Evolutionary conservation across 2,329 filamentous ascomycete genomes (phyloP).

Genomic region (Orbilia ellipsospora): DNA sequence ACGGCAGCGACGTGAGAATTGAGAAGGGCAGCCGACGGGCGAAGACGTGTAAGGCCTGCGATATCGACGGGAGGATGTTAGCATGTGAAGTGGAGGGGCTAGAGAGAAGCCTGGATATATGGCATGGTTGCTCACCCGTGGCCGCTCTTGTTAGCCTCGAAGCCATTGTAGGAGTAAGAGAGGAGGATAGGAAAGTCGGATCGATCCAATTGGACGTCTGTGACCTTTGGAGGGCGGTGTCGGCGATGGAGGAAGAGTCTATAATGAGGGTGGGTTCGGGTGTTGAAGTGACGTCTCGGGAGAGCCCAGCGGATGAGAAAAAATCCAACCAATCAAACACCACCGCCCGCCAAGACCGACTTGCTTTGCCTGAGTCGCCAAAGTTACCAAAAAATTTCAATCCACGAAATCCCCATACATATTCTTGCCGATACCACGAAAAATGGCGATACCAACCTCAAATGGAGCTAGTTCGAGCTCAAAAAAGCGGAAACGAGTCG

Average conservation of each 20-base stretch:
- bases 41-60: constrained; percentile 87
- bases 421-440: constrained; percentile 1
- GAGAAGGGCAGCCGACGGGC: constrained; percentile 76
- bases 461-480: constrained; percentile 30
- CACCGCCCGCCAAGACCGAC: constrained; percentile 42
- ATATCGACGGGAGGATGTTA: constrained; percentile 50
- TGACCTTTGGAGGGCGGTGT: constrained; percentile 40
- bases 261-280: constrained; percentile 31
- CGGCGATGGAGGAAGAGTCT: constrained; percentile 36
- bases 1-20: constrained; percentile 80
- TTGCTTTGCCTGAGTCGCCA: constrained; percentile 26
- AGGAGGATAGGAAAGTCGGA: constrained; percentile 33
- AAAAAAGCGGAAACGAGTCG: constrained; percentile 53
- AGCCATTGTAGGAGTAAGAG: constrained; percentile 46
- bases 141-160: constrained; percentile 54
- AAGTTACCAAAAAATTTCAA: constrained; percentile 39
- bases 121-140: constrained; percentile 31
- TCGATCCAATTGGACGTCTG: constrained; percentile 55
- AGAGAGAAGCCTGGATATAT: constrained; percentile 2
- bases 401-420: background rate
- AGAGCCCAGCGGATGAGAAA: constrained; percentile 53
- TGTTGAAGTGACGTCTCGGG: constrained; percentile 56
- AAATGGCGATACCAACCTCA: constrained; percentile 49
- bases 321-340: constrained; percentile 51
- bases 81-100: constrained; percentile 57